phyloP scores from a whole-genome alignment of 2,329 filamentous ascomycete species.

The Corynespora cassiicola region DNA sequence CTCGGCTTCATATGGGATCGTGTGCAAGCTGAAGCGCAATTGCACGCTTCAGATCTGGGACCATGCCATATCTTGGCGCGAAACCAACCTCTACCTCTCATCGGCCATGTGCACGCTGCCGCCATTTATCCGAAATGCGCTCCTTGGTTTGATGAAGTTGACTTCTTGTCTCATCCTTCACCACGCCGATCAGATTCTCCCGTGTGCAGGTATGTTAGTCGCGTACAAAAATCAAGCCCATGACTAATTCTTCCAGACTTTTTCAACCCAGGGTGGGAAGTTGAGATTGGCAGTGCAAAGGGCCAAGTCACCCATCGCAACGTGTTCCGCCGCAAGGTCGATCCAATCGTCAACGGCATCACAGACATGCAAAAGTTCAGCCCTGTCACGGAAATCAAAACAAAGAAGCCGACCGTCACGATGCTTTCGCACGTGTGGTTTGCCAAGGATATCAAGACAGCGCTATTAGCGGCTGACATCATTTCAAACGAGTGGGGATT shows the following conservation, averaged over 20 bases:
- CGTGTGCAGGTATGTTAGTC: slow-evolving; percentile 36
- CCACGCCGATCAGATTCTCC: slow-evolving; percentile 63
- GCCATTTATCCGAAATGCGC: slow-evolving; percentile 48
- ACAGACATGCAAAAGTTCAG: slow-evolving; percentile 69
- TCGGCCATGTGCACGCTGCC: slow-evolving; percentile 50
- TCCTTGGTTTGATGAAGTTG: slow-evolving; percentile 48
- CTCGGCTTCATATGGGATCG: slow-evolving; percentile 66
- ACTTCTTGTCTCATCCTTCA: slow-evolving; percentile 50
- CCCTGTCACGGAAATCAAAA: slow-evolving; percentile 65
- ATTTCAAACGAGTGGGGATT: slow-evolving; percentile 73
- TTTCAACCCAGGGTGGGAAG: slow-evolving; percentile 70
- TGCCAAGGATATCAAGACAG: slow-evolving; percentile 69
- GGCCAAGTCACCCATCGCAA: slow-evolving; percentile 64
- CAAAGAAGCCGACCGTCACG: slow-evolving; percentile 66
- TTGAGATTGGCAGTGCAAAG: slow-evolving; percentile 66
- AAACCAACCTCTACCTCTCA: slow-evolving; percentile 53
- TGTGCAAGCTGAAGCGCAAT: slow-evolving; percentile 66
- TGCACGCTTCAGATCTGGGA: slow-evolving; percentile 70
- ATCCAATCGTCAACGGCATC: slow-evolving; percentile 71
- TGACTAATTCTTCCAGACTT: slow-evolving; percentile 59
- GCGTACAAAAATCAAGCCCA: not conserved
- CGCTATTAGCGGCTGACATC: slow-evolving; percentile 68
- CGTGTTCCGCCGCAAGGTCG: slow-evolving; percentile 65
- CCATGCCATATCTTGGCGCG: slow-evolving; percentile 68
- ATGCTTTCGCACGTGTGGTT: slow-evolving; percentile 70